Evolutionary conservation across 2,329 filamentous ascomycete genomes (phyloP), one percentile per base, ranked within the genome.

Genomic region (Westerdykella ornata): DNA sequence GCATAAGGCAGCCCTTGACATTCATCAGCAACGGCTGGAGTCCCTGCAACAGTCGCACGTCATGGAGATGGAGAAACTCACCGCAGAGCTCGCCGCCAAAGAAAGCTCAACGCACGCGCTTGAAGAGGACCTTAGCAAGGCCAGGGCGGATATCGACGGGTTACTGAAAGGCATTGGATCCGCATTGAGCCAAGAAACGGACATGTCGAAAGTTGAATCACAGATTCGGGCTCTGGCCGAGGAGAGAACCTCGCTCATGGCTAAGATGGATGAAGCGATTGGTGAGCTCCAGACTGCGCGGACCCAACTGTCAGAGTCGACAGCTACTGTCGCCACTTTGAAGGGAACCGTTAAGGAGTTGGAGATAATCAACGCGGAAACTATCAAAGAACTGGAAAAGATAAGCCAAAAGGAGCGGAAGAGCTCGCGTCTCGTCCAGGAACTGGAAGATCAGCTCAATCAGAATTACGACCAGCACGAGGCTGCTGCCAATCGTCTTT

Each of bases 381-480:
- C 75, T 40, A 64, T 78, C 31, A 72, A 72, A 46, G 77, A 80
- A 52, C 71, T 82, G 17, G 72, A 76, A 47, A 71, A 71, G 48
- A 70, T 81, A 42, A 72, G 68, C 16, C 70, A 72, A 13, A 78
- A 79, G 68, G 94, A 94, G 73, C 83, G 88, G 71, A 96, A 94
- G 75, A 94, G 92, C 66, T 85, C 86, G 32, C 81, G 88, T 16
- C 74, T 98, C 11, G 87, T 98, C 7, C 88, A 97, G 63, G 90
- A 98, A 68, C 81, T 98, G 4, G 92, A 98, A 67, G 90, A 97
- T 56, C 92, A 98, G 66, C 80, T 98, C 40, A 89, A 90, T 60
- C 87, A 78, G 62, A 96, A 92, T 69, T 98, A 88, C 67, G 92
- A 98, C 59, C 86, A 95, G 63, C 88, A 90, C 45, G 87, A 96